Evolutionary conservation across 2,329 filamentous ascomycete species (phyloP).

Genomic region (Septoria petroselini): DNA sequence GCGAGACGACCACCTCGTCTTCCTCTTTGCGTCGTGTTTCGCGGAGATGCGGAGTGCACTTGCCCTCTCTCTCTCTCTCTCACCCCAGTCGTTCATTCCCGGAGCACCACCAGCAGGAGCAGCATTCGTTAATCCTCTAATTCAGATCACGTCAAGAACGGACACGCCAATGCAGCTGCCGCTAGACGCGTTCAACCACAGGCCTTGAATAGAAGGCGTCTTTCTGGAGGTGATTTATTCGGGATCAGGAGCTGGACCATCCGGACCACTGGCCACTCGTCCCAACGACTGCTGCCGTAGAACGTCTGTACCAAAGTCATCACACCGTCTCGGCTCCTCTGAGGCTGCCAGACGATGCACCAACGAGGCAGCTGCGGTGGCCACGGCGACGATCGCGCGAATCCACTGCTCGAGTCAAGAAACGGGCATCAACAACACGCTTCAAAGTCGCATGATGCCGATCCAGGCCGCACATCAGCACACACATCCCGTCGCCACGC

Average conservation of each 20-base stretch:
- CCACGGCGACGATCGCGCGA: conserved; percentile 9
- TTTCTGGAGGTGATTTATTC: background rate
- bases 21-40: conserved; percentile 3
- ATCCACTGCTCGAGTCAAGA: conserved; percentile 12
- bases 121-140: too few species aligned
- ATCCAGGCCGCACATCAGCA: conserved; percentile 15
- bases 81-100: conserved; percentile 14
- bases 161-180: conserved; percentile 7
- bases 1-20: conserved; percentile 1
- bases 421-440: conserved; percentile 22
- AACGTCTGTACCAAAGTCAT: background rate
- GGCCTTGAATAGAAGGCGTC: conserved; percentile 15
- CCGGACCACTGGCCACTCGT: background rate
- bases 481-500: conserved; percentile 16
- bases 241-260: conserved; percentile 3
- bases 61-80: too few species aligned
- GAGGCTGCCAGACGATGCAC: conserved; percentile 10
- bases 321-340: background rate
- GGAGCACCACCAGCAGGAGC: too few species aligned
- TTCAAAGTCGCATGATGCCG: conserved; percentile 15
- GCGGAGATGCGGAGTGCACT: background rate
- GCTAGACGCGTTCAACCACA: conserved; percentile 15
- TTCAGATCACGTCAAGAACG: too few species aligned
- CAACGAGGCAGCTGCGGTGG: conserved; percentile 12
- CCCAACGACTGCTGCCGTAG: background rate